Percentiles rank a stretch among this genome's conserved stretches.
phyloP scores from a whole-genome alignment of 139 green algal genomes.

The Chlorella vulgaris region DNA sequence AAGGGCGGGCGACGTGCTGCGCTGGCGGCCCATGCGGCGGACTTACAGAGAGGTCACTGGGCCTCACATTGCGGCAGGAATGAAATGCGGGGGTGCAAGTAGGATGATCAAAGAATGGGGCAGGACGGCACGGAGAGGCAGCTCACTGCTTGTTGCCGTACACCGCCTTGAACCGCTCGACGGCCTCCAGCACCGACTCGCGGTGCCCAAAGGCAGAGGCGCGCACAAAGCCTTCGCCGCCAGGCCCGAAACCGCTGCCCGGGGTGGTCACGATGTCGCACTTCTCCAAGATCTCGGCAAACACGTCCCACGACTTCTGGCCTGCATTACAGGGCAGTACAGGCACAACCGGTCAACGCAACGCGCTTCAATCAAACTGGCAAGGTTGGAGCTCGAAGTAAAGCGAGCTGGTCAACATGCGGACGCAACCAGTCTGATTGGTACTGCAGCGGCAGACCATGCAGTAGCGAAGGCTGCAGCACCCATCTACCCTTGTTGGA shows the following conservation, averaged over 20 bases:
- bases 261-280: constrained; percentile 98
- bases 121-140: too few species aligned
- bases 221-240: constrained; percentile 97
- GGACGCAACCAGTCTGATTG: too few species aligned
- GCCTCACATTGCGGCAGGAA: too few species aligned
- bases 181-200: constrained; percentile 85
- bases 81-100: too few species aligned
- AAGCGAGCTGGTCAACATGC: neutral
- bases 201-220: constrained; percentile 92
- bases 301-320: constrained; percentile 94
- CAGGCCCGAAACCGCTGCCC: constrained; percentile 92
- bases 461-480: too few species aligned
- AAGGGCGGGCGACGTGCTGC: too few species aligned
- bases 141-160: neutral
- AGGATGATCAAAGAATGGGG: too few species aligned
- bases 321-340: constrained; percentile 18
- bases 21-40: too few species aligned
- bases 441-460: too few species aligned
- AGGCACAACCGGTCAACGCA: neutral
- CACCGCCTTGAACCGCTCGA: constrained; percentile 41
- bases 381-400: neutral
- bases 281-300: constrained; percentile 94
- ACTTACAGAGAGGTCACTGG: too few species aligned
- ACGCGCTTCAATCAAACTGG: neutral
- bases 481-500: too few species aligned